A percentile compares a stretch with the other conserved stretches of the same genome.
Evolutionary conservation across 208 protist species (phyloP).

Genomic region (Acanthamoeba triangularis): DNA sequence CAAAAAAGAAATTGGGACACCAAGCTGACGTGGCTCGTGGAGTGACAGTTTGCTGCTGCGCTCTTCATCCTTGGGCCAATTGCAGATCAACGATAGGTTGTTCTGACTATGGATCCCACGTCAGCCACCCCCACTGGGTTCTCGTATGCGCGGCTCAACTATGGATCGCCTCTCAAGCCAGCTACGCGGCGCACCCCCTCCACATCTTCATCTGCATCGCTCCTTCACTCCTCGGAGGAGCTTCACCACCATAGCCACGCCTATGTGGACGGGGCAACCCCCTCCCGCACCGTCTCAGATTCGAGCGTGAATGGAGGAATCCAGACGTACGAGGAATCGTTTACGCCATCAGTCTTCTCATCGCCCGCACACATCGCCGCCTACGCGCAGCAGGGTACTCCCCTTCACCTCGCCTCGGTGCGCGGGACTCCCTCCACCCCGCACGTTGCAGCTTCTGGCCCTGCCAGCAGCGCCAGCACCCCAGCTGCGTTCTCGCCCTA

Average conservation of each 20-base stretch:
- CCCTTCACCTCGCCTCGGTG: neutral
- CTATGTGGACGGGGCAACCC: no score
- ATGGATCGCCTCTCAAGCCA: neutral
- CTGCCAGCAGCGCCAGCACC: neutral
- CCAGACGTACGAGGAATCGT: conserved; percentile 1
- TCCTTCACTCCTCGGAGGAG: neutral
- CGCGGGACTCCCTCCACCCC: neutral
- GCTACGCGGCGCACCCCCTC: neutral
- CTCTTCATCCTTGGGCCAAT: no score
- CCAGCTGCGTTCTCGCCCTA: neutral
- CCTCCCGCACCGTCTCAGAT: neutral
- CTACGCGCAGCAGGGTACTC: neutral
- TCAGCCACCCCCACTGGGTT: neutral
- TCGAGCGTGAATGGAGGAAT: neutral
- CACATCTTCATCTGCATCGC: neutral
- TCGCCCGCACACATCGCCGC: neutral
- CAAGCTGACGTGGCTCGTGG: neutral
- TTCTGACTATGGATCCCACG: neutral
- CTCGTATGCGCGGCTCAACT: neutral
- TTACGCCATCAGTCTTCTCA: neutral
- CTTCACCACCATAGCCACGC: neutral
- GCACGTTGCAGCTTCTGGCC: neutral
- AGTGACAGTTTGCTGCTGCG: neutral
- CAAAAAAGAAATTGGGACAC: no score
- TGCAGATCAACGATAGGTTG: no score